Conservation (phyloP, 768 basidiomycete species). For the Collybia nuda region DNA sequence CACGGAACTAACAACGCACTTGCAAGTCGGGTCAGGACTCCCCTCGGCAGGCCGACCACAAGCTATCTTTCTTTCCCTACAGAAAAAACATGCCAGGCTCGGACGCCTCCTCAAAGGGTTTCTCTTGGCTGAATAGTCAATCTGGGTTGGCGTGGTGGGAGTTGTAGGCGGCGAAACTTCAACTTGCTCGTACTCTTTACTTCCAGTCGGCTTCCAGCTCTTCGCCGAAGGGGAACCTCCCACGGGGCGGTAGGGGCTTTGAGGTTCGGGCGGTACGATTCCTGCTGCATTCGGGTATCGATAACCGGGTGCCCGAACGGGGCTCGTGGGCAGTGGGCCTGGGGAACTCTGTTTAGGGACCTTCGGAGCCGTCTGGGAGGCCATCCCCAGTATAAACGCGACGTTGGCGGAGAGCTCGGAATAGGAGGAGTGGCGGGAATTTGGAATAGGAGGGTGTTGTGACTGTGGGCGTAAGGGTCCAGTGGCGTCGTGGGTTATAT, state of each 20-base stretch:
- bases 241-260: no score
- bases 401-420: conserved; percentile 24
- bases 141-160: no score
- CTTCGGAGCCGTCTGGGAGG: not conserved
- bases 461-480: not conserved
- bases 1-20: conserved; percentile 1
- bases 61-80: conserved; percentile 7
- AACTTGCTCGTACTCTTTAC: no score
- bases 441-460: conserved; percentile 2
- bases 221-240: no score
- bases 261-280: no score
- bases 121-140: no score
- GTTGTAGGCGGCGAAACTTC: no score
- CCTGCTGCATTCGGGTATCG: no score
- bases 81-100: conserved; percentile 6
- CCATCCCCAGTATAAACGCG: conserved; percentile 6
- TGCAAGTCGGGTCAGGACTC: conserved; percentile 6
- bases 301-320: no score
- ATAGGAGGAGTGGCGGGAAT: conserved; percentile 18
- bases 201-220: no score
- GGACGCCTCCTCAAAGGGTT: conserved; percentile 1
- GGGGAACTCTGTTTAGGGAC: no score
- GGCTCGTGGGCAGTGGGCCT: no score
- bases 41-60: conserved; percentile 9
- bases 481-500: not conserved